Percentiles rank a stretch among this genome's conserved stretches.
phyloP scores from a whole-genome alignment of 73 alveolate species.

The Blepharisma japonicum region DNA sequence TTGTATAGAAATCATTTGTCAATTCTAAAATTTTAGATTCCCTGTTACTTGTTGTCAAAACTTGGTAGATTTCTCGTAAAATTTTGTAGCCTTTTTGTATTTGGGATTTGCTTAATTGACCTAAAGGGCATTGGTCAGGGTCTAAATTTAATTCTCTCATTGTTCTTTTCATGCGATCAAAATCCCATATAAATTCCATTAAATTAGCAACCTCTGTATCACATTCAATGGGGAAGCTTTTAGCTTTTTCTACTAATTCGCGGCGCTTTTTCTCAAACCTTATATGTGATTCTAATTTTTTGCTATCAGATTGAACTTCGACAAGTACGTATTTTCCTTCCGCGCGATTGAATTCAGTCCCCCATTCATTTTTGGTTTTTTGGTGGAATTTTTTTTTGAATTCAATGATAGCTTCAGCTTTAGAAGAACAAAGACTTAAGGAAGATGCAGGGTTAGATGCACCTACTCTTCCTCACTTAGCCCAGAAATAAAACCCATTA shows the following conservation, averaged over 20 bases:
- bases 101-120: slow-evolving; percentile 62
- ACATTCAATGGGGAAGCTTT: slow-evolving; percentile 19
- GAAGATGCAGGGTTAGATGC: slow-evolving; percentile 53
- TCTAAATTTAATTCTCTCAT: slow-evolving; percentile 78
- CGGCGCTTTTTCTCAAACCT: slow-evolving; percentile 35
- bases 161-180: slow-evolving; percentile 63
- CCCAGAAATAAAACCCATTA: slow-evolving; percentile 51
- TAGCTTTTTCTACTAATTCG: slow-evolving; percentile 34
- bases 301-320: slow-evolving; percentile 46
- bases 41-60: slow-evolving; percentile 73
- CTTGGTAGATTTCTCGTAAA: slow-evolving; percentile 62
- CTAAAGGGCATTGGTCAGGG: slow-evolving; percentile 71
- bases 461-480: slow-evolving; percentile 94
- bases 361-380: slow-evolving; percentile 91
- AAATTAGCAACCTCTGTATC: slow-evolving; percentile 40
- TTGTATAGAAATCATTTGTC: slow-evolving; percentile 78
- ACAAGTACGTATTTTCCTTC: slow-evolving; percentile 59
- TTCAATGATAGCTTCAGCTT: slow-evolving; percentile 71
- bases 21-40: slow-evolving; percentile 34
- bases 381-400: slow-evolving; percentile 77
- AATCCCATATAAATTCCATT: slow-evolving; percentile 72
- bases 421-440: slow-evolving; percentile 43
- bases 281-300: slow-evolving; percentile 45
- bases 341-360: slow-evolving; percentile 46
- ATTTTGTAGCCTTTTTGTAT: slow-evolving; percentile 61